Evolutionary conservation across 352 stramenopile species (phyloP).

Genomic region (Globisporangium okanoganense): DNA sequence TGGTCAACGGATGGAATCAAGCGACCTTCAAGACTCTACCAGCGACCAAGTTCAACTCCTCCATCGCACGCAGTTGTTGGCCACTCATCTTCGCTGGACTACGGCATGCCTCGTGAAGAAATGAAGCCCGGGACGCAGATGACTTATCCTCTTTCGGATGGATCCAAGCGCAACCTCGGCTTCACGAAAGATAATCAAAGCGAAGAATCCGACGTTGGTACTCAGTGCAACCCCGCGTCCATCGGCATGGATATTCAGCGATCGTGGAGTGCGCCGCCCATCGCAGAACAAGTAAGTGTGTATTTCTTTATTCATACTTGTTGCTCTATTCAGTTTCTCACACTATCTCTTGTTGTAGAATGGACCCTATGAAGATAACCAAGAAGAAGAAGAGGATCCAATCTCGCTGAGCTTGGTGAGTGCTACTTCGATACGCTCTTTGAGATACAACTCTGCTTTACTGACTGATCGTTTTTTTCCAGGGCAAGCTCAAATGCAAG

Average conservation of each 20-base stretch:
- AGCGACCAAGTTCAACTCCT: slow-evolving; percentile 34
- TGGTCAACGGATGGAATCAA: slow-evolving; percentile 65
- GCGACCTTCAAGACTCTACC: slow-evolving; percentile 48
- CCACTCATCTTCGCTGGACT: not conserved
- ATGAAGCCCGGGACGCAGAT: slow-evolving; percentile 7
- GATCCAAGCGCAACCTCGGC: not conserved
- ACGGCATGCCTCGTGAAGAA: not conserved
- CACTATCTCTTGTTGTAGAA: not conserved
- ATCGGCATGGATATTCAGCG: slow-evolving; percentile 32
- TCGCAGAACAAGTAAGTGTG: slow-evolving; percentile 31
- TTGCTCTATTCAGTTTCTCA: not conserved
- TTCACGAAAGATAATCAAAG: slow-evolving; percentile 8
- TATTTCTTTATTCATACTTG: not conserved
- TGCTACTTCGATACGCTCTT: not conserved
- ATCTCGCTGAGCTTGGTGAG: slow-evolving; percentile 25
- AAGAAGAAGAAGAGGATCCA: slow-evolving; percentile 27
- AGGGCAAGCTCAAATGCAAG: slow-evolving; percentile 9
- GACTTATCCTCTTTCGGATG: not conserved
- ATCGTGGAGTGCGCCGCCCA: slow-evolving; percentile 42
- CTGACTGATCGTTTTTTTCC: not conserved
- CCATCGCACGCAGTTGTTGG: slow-evolving; percentile 11
- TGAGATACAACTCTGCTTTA: slow-evolving; percentile 4
- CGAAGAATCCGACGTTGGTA: not conserved
- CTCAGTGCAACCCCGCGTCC: not conserved
- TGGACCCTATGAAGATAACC: slow-evolving; percentile 30